These are phyloP conservation scores for Penicillium parvum DNA, from an alignment of 495 filamentous ascomycete species.

Conservation along the genomic window DNA sequence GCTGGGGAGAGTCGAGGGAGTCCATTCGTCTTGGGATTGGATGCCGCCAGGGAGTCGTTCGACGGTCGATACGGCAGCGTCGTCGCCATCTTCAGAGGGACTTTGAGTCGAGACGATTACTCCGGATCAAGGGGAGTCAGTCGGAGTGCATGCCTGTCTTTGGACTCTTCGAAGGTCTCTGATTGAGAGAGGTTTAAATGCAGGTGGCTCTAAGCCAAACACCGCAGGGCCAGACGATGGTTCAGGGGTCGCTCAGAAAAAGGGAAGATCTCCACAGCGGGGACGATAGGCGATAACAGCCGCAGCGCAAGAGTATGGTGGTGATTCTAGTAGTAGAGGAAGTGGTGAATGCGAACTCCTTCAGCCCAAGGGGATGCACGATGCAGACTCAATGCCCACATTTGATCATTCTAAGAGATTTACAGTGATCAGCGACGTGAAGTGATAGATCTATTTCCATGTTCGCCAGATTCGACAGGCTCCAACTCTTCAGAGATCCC, in stretches of 20 bases:
- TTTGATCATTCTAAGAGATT: too few relatives aligned
- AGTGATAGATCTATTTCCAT: not conserved
- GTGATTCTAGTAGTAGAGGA: not conserved
- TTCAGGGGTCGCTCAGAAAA: slow-evolving; percentile 23
- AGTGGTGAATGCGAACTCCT: not conserved
- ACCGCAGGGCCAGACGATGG: slow-evolving; percentile 4
- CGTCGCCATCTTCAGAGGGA: slow-evolving; percentile 35
- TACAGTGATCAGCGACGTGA: too few relatives aligned
- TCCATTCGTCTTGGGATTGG: slow-evolving; percentile 47
- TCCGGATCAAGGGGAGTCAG: slow-evolving; percentile 6
- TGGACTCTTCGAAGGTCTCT: slow-evolving; percentile 4
- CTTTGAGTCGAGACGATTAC: slow-evolving; percentile 13
- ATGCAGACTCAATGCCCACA: too few relatives aligned
- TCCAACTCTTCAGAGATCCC: slow-evolving; percentile 6
- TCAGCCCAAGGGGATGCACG: not conserved
- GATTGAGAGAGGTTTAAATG: slow-evolving; percentile 1
- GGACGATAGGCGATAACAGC: slow-evolving; percentile 28
- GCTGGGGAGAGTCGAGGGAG: slow-evolving; percentile 54
- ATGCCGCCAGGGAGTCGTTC: slow-evolving; percentile 30
- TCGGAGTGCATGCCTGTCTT: slow-evolving; percentile 14
- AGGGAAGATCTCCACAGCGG: slow-evolving; percentile 32
- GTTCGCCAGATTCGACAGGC: slow-evolving; percentile 4
- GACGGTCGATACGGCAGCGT: slow-evolving; percentile 44
- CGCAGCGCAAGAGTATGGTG: not conserved
- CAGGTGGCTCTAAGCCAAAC: not conserved